These are phyloP conservation scores for Psilocybe subaeruginosa DNA, from an alignment of 768 basidiomycete species.

Conservation along the genomic window DNA sequence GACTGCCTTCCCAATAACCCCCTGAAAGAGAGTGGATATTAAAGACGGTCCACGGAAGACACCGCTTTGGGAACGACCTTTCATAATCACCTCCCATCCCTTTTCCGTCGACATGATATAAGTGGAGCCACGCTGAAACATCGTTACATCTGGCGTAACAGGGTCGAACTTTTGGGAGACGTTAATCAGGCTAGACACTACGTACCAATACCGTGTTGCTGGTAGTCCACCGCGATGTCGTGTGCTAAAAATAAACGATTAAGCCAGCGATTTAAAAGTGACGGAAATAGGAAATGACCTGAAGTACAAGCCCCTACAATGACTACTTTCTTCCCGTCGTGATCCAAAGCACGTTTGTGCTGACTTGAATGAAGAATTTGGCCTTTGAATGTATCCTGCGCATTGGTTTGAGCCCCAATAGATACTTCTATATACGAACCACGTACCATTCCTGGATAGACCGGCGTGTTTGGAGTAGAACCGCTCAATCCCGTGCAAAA, in stretches of 20 bases:
- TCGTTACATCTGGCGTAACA: slow-evolving; percentile 49
- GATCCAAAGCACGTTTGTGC: slow-evolving; percentile 57
- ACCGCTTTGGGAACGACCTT: slow-evolving; percentile 14
- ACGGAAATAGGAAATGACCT: slow-evolving; percentile 22
- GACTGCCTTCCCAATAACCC: slow-evolving; percentile 49
- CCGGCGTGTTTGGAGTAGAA: slow-evolving; percentile 49
- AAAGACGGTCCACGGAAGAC: not conserved
- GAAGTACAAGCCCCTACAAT: slow-evolving; percentile 73
- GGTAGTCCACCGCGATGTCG: slow-evolving; percentile 50
- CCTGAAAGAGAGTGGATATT: slow-evolving; percentile 21
- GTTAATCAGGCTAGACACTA: not conserved
- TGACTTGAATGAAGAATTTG: slow-evolving; percentile 59
- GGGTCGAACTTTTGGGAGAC: not conserved
- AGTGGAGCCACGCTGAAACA: slow-evolving; percentile 62
- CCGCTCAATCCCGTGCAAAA: slow-evolving; percentile 55
- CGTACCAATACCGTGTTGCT: slow-evolving; percentile 44
- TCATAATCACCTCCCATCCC: slow-evolving; percentile 32
- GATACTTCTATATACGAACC: not conserved
- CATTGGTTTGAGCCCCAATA: not conserved
- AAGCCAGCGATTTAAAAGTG: not conserved
- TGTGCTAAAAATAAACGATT: slow-evolving; percentile 32
- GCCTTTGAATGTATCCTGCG: slow-evolving; percentile 65
- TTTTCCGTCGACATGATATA: slow-evolving; percentile 56
- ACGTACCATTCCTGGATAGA: slow-evolving; percentile 48
- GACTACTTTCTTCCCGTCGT: slow-evolving; percentile 70